Percentiles rank a stretch among this genome's conserved stretches.
phyloP scores from a whole-genome alignment of 2,329 filamentous ascomycete genomes.

The Neofusicoccum sp. region DNA sequence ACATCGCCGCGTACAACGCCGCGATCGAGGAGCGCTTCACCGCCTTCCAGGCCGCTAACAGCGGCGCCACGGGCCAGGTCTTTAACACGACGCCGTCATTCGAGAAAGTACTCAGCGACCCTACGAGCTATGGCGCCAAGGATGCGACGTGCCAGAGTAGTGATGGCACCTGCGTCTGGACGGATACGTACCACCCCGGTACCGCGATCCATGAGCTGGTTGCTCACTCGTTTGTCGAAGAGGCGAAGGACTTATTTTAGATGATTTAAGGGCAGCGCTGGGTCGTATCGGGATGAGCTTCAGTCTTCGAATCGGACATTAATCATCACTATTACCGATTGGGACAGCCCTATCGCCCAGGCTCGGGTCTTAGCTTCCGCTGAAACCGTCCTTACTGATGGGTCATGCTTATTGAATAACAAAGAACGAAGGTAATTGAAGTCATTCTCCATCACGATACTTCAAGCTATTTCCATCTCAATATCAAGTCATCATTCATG shows the following conservation, averaged over 20 bases:
- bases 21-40: constrained; percentile 30
- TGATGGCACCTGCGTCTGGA: constrained; percentile 49
- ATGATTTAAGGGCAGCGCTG: too few species aligned
- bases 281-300: too few species aligned
- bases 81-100: constrained; percentile 46
- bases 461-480: too few species aligned
- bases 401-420: too few species aligned
- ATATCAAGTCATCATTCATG: too few species aligned
- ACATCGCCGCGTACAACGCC: constrained; percentile 43
- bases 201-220: constrained; percentile 19
- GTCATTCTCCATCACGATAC: too few species aligned
- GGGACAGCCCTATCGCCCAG: too few species aligned
- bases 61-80: constrained; percentile 33
- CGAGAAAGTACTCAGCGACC: constrained; percentile 44
- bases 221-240: not conserved
- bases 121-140: constrained; percentile 42
- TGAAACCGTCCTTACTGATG: too few species aligned
- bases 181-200: constrained; percentile 32
- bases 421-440: too few species aligned
- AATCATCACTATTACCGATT: too few species aligned
- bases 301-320: too few species aligned
- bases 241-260: not conserved
- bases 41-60: constrained; percentile 37
- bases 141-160: constrained; percentile 44
- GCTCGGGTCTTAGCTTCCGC: too few species aligned